Conservation (phyloP, 257 asterid genomes). For the Parsonsia alboflavescens region DNA sequence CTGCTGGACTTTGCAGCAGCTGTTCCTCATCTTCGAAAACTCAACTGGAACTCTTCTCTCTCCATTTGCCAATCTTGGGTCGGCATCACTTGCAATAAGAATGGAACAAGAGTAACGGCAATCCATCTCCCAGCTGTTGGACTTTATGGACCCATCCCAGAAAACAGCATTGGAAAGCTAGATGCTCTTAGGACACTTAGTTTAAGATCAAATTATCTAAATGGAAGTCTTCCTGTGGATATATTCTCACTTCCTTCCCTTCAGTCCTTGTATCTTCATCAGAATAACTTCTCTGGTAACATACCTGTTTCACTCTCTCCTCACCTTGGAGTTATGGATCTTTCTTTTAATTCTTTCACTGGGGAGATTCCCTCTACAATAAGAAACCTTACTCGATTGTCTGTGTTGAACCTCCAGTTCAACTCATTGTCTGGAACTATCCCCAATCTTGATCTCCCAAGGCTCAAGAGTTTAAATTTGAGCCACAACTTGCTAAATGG, state of each 20-base stretch:
- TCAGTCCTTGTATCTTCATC: slow-evolving; percentile 56
- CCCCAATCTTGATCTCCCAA: slow-evolving; percentile 52
- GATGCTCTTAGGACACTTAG: slow-evolving; percentile 67
- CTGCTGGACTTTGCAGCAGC: slow-evolving; percentile 55
- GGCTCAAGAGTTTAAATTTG: slow-evolving; percentile 51
- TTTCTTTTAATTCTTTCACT: slow-evolving; percentile 59
- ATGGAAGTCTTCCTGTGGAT: slow-evolving; percentile 65
- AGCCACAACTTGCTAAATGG: slow-evolving; percentile 63
- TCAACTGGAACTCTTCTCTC: slow-evolving; percentile 52
- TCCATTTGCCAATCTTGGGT: slow-evolving; percentile 68
- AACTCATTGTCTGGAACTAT: slow-evolving; percentile 52
- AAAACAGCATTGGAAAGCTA: slow-evolving; percentile 50
- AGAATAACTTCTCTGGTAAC: slow-evolving; percentile 71
- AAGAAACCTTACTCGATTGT: slow-evolving; percentile 36
- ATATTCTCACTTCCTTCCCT: slow-evolving; percentile 60
- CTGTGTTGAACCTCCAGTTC: slow-evolving; percentile 55
- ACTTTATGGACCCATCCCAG: slow-evolving; percentile 64
- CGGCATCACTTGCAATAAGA: slow-evolving; percentile 60
- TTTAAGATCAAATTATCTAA: slow-evolving; percentile 59
- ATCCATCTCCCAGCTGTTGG: slow-evolving; percentile 84
- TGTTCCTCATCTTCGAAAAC: slow-evolving; percentile 63
- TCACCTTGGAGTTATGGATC: slow-evolving; percentile 51
- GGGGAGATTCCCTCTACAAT: slow-evolving; percentile 56
- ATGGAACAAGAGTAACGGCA: slow-evolving; percentile 51
- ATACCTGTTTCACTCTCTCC: slow-evolving; percentile 48